These are phyloP conservation scores for Hansenula lynferdii DNA, from an alignment of 1,139 yeast species.

Conservation along the genomic window DNA sequence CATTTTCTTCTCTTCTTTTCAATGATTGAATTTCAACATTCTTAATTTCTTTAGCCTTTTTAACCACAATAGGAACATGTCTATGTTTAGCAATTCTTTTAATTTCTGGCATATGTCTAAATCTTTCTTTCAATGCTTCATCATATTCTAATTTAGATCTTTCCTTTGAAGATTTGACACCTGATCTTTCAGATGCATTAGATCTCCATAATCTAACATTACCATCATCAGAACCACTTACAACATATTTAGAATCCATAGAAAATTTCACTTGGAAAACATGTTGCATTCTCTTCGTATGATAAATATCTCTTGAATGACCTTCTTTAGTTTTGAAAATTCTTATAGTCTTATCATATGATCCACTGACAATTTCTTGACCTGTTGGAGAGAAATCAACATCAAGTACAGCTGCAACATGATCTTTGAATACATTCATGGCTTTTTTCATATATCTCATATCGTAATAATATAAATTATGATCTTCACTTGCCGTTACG, in stretches of 20 bases:
- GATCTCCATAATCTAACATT: slow-evolving; percentile 93
- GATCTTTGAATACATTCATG: slow-evolving; percentile 85
- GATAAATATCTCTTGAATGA: slow-evolving; percentile 92
- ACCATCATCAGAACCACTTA: slow-evolving; percentile 95
- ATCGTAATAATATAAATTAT: slow-evolving; percentile 91
- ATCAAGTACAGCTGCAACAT: slow-evolving; percentile 93
- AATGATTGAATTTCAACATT: slow-evolving; percentile 64
- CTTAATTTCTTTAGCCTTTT: slow-evolving; percentile 87
- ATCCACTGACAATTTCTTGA: slow-evolving; percentile 90
- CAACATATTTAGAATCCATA: slow-evolving; percentile 81
- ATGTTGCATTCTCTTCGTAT: slow-evolving; percentile 96
- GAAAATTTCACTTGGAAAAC: slow-evolving; percentile 80
- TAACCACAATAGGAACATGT: slow-evolving; percentile 81
- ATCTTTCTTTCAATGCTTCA: slow-evolving; percentile 85
- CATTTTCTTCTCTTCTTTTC: slow-evolving; percentile 78
- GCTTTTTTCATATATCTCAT: slow-evolving; percentile 87
- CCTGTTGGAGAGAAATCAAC: slow-evolving; percentile 97
- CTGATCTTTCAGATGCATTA: slow-evolving; percentile 77
- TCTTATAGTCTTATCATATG: slow-evolving; percentile 90
- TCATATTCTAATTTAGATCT: slow-evolving; percentile 86
- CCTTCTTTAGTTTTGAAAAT: slow-evolving; percentile 75
- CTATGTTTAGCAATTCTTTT: slow-evolving; percentile 87
- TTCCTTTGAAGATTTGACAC: slow-evolving; percentile 75
- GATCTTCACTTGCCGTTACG: slow-evolving; percentile 93
- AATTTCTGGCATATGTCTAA: slow-evolving; percentile 95